Evolutionary conservation across 768 basidiomycete species (phyloP), one percentile per base, ranked within the genome.

Genomic region (Trametes sanguinea): DNA sequence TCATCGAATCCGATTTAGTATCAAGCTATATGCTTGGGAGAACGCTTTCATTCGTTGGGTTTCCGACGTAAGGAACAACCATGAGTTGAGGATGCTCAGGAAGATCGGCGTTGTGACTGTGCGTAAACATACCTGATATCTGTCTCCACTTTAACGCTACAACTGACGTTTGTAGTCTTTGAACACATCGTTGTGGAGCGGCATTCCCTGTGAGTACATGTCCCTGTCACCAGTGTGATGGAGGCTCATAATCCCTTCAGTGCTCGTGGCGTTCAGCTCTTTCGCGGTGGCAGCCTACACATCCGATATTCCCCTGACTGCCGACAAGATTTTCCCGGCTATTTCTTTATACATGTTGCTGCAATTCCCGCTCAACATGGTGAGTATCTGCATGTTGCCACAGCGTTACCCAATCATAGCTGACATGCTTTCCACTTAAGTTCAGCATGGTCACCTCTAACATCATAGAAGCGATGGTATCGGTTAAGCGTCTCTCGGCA

Each of bases 11-110:
- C n/a, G n/a, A 2, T n/a, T 10, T 61, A 92, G 90, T 65, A 92
- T 95, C 72, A 94, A 95, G 71, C 76, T 95, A 4, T 96, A 96
- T 73, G 92, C 91, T 2, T 98, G 96, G 96, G 96, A 98, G 76
- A 85, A 88, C 67, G 89, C 92, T 3, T 98, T 98, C 70, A 82
- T 92, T 32, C 81, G 87, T 52, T 87, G 86, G 57, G 82, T 98
- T 33, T 75, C 88, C n/a, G 80, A 84, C 22, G 89, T 95, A 2
- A 81, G 94, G 45, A 94, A 95, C 70, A 84, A 92, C 59, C 78
- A 86, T 65, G 95, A 96, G 72, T 72, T 98, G 51, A 85, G 80
- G 63, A 87, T 92, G 84, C 80, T 98, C 40, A 82, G 80, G 59
- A 91, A 87, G 72, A 95, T 98, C 58, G 94, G 93, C 2, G 76